phyloP scores from a whole-genome alignment of 2,329 filamentous ascomycete genomes.

The Myriangium duriaei region DNA sequence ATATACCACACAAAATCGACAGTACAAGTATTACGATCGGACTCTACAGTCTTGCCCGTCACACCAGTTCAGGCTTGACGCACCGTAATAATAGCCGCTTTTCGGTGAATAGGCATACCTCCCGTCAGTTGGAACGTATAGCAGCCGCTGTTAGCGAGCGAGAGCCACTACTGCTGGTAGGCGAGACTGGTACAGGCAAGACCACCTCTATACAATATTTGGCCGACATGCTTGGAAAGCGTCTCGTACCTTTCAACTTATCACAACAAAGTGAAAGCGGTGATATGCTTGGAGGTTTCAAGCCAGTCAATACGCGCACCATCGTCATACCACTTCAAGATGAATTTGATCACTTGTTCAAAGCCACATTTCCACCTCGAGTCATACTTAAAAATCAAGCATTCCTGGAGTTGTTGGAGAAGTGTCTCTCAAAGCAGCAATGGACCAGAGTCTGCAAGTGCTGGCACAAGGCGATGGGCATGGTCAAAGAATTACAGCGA shows the following conservation, averaged over 20 bases:
- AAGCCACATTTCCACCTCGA: slow-evolving; percentile 71
- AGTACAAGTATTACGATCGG: slow-evolving; percentile 19
- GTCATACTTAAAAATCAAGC: slow-evolving; percentile 58
- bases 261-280: slow-evolving; percentile 96
- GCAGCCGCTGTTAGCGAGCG: slow-evolving; percentile 66
- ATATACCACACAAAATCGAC: slow-evolving; percentile 50
- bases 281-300: slow-evolving; percentile 92
- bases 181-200: slow-evolving; percentile 97
- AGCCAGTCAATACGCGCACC: slow-evolving; percentile 82
- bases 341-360: slow-evolving; percentile 83
- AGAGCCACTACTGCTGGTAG: slow-evolving; percentile 91
- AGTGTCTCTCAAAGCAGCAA: slow-evolving; percentile 66
- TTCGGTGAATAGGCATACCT: slow-evolving; percentile 76
- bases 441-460: slow-evolving; percentile 79
- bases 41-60: slow-evolving; percentile 16
- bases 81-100: slow-evolving; percentile 35
- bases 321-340: slow-evolving; percentile 83
- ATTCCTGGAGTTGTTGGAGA: slow-evolving; percentile 70
- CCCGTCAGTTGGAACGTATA: slow-evolving; percentile 77
- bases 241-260: slow-evolving; percentile 83
- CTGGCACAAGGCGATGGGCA: slow-evolving; percentile 79
- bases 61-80: slow-evolving; percentile 2
- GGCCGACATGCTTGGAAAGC: slow-evolving; percentile 70
- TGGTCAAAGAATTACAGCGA: slow-evolving; percentile 54
- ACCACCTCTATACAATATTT: slow-evolving; percentile 93